A percentile compares a stretch with the other conserved stretches of the same genome.
phyloP scores from a whole-genome alignment of 2,329 filamentous ascomycete genomes.

The Aureobasidium uvarum region DNA sequence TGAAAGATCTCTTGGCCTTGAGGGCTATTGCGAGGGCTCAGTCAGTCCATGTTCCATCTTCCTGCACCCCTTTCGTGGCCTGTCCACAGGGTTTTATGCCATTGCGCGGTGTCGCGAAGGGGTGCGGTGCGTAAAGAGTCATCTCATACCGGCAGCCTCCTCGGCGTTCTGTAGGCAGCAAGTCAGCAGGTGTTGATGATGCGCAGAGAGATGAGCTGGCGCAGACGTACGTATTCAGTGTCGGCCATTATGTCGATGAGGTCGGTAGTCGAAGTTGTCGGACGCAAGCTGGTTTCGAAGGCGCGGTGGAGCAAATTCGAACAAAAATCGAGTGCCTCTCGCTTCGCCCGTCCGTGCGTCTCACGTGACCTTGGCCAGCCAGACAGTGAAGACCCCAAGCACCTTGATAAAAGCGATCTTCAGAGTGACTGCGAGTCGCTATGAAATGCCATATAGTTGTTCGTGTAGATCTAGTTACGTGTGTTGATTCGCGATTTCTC shows the following conservation, averaged over 20 bases:
- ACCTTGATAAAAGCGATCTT: conserved; percentile 1
- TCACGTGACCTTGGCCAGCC: conserved; percentile 1
- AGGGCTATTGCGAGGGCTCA: conserved; percentile 62
- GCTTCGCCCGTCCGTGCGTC: conserved; percentile 13
- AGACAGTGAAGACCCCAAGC: neutral
- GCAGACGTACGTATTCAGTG: conserved; percentile 74
- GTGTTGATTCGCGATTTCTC: neutral
- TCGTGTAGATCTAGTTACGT: neutral
- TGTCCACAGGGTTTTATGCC: conserved; percentile 44
- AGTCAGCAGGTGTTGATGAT: conserved; percentile 35
- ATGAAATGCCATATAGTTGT: neutral
- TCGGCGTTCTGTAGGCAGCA: conserved; percentile 72
- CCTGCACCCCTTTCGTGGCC: conserved; percentile 44
- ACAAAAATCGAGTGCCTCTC: conserved; percentile 18
- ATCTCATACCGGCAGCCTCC: conserved; percentile 75
- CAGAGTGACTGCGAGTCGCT: neutral
- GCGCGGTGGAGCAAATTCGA: conserved; percentile 13
- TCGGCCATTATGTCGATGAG: conserved; percentile 72
- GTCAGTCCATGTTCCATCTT: conserved; percentile 41
- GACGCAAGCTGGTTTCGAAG: conserved; percentile 22
- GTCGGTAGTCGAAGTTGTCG: conserved; percentile 35
- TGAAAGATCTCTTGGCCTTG: conserved; percentile 99
- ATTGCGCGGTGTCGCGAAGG: conserved; percentile 33
- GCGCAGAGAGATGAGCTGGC: conserved; percentile 27
- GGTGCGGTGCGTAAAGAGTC: conserved; percentile 28